Base-by-base conservation (phyloP, 257 asterid species). In the Buddleja alternifolia region DNA sequence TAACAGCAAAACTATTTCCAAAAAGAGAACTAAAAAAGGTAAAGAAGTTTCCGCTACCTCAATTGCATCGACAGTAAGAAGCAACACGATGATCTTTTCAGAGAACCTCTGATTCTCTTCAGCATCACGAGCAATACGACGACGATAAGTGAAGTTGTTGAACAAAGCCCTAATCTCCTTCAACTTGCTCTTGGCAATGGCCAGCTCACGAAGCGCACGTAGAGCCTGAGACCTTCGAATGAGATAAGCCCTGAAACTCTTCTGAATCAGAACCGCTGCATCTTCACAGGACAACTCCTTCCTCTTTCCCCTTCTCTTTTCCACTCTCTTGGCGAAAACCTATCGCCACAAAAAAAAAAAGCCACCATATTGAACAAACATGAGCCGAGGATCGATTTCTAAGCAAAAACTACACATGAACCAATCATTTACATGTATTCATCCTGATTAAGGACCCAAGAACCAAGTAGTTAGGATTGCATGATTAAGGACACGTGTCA, bases 1-100 rank as follows among this genome's bases (percentile, higher is more conserved):
- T 16, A 23, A 47, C 10, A 55, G 37, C 24, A 36, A 44, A 2
- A 39, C 8, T n/a, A 3, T 21, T 39, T 42, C 17, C 23, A 73
- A 41, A 52, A 51, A 41, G n/a, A 24, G 19, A 36, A 12, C 12
- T 8, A 1, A 12, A 24, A 42, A 63, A 75, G 44, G 6, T 19
- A 40, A 52, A 25, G 21, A 8, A 29, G 8, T 23, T 36, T 9
- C 3, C 11, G 42, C 10, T 84, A 90, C 99, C 99, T 91, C 95
- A 70, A 94, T 84, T 75, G 99, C 95, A 64, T 91, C 97, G 60
- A 94, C 92, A 7, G 99, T 94, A 73, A 91, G 97, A 51, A 94
- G 96, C 63, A 94, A 66, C 39, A 94, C 96, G 50, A 91, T 91
- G 72, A 94, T 86, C 89, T 85, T 91, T 66, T 94, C 97, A 8